These are phyloP conservation scores for Euptelea pleiosperma DNA, from an alignment of 164 flowering plant species.

Conservation along the genomic window DNA sequence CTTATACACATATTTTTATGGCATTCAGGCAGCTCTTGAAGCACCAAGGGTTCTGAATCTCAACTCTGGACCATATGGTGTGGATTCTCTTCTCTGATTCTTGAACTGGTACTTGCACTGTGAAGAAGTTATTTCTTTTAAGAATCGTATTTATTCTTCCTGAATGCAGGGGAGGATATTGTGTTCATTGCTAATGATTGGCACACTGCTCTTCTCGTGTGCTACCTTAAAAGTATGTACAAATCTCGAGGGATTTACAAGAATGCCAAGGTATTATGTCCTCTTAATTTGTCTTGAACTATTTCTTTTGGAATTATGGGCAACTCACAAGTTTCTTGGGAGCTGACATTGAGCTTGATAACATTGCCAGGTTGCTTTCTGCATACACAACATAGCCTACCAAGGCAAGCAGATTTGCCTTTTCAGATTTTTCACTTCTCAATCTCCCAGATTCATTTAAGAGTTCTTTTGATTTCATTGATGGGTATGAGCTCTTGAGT, in stretches of 20 bases:
- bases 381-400: constrained; percentile 93
- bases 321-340: background rate
- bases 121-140: background rate
- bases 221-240: constrained; percentile 70
- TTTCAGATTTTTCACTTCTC: constrained; percentile 66
- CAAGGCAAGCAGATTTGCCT: constrained; percentile 91
- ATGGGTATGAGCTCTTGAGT: no score
- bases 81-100: constrained; percentile 7
- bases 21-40: constrained; percentile 76
- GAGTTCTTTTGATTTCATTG: constrained; percentile 84
- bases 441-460: constrained; percentile 62
- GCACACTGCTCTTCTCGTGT: constrained; percentile 81
- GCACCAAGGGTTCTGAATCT: constrained; percentile 79
- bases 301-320: background rate
- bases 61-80: constrained; percentile 87
- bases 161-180: constrained; percentile 65
- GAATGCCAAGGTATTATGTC: constrained; percentile 56
- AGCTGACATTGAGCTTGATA: constrained; percentile 3
- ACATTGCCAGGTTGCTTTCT: constrained; percentile 61
- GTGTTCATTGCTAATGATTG: constrained; percentile 79
- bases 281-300: background rate
- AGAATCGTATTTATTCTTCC: background rate
- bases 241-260: constrained; percentile 54
- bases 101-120: background rate
- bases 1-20: constrained; percentile 6